phyloP scores from a whole-genome alignment of 352 stramenopile genomes.

The Aphanomyces euteiches region DNA sequence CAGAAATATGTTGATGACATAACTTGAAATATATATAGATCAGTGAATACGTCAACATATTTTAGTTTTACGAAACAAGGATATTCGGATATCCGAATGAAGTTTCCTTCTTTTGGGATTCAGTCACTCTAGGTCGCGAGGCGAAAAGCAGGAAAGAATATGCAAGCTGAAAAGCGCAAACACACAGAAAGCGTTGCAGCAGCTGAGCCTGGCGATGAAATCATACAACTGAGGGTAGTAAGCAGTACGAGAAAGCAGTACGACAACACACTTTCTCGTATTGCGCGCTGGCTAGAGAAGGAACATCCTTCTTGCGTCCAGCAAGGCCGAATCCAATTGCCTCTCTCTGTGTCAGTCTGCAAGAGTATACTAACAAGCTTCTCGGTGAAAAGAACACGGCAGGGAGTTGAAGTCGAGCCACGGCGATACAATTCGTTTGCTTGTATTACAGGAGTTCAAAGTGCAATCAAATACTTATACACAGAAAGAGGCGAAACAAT shows the following conservation, averaged over 20 bases:
- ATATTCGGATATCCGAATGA: not conserved
- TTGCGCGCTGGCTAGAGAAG: not conserved
- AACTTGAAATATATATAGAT: not conserved
- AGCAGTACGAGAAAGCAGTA: not conserved
- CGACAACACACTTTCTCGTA: not conserved
- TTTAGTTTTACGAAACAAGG: constrained; percentile 6
- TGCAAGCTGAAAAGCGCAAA: not conserved
- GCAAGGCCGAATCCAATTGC: not conserved
- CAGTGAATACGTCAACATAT: not conserved
- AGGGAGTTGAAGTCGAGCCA: constrained; percentile 3
- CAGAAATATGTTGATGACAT: not conserved
- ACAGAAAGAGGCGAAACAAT: not conserved
- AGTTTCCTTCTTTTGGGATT: not conserved
- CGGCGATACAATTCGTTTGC: not conserved
- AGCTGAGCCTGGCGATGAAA: not conserved
- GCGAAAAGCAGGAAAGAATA: too few relatives aligned
- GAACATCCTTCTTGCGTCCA: not conserved
- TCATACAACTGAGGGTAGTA: not conserved
- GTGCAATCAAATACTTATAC: constrained; percentile 18
- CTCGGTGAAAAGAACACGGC: not conserved
- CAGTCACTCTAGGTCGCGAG: not conserved
- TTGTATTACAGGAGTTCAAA: constrained; percentile 5
- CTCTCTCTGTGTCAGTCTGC: not conserved
- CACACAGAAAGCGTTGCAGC: too few relatives aligned
- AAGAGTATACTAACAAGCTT: not conserved